Conservation (phyloP, 2,329 filamentous ascomycete species). For the Colletotrichum aenigma region DNA sequence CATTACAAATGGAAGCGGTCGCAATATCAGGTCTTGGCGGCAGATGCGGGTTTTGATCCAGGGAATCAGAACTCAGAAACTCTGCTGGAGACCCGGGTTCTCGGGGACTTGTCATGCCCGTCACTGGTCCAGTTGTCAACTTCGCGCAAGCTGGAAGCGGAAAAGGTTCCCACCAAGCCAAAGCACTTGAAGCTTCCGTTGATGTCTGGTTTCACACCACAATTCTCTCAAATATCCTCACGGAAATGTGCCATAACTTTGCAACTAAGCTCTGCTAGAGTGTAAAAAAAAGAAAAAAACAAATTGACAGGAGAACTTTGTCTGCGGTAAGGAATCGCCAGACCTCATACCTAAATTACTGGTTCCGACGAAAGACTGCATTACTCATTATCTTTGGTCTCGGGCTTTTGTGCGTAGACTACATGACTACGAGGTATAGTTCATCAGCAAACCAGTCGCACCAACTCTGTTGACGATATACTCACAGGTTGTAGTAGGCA, state of each 20-base stretch:
- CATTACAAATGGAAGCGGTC: neutral
- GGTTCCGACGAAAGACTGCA: neutral
- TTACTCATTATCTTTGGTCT: neutral
- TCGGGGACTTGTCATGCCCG: neutral
- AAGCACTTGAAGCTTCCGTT: neutral
- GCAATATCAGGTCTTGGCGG: neutral
- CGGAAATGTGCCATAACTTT: neutral
- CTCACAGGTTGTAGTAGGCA: conserved; percentile 25
- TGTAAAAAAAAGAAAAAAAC: accelerated
- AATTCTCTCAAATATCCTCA: neutral
- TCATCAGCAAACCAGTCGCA: neutral
- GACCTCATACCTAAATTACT: neutral
- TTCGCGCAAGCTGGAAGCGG: neutral
- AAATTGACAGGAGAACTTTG: neutral
- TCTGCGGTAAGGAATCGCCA: neutral
- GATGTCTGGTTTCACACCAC: neutral
- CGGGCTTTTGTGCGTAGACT: conserved; percentile 21
- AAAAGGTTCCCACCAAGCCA: neutral
- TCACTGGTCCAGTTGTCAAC: neutral
- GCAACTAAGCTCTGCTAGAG: neutral
- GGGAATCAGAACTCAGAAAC: neutral
- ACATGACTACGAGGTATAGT: conserved; percentile 1
- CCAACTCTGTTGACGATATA: neutral
- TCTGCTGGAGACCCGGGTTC: neutral
- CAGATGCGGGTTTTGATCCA: neutral